Evolutionary conservation across 208 protist genomes (phyloP).

Genomic region (Herpetomonas tarakana): DNA sequence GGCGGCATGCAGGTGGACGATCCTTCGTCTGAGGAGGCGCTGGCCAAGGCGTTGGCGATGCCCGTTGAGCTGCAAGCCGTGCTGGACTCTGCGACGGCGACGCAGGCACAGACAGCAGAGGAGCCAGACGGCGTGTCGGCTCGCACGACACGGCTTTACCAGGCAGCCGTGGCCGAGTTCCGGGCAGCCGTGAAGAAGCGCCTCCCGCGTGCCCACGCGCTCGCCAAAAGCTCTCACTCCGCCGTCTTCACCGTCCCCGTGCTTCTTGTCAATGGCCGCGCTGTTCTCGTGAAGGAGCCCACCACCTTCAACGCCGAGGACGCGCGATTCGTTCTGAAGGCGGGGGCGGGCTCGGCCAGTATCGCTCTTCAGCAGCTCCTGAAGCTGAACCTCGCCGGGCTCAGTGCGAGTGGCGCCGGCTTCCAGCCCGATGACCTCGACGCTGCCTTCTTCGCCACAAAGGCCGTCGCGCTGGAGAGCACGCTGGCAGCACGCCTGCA

Average conservation of each 20-base stretch:
- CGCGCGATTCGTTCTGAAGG: constrained; percentile 18
- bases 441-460: constrained; percentile 36
- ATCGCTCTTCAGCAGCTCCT: constrained; percentile 20
- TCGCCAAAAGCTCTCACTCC: too few relatives aligned
- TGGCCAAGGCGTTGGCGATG: neutral
- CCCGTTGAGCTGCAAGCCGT: neutral
- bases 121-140: too few relatives aligned
- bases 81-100: too few relatives aligned
- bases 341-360: constrained; percentile 18
- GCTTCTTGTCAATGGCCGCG: constrained; percentile 50
- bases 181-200: too few relatives aligned
- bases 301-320: constrained; percentile 28
- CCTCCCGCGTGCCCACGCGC: too few relatives aligned
- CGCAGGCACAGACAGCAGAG: too few relatives aligned
- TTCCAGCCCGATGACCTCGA: constrained; percentile 30
- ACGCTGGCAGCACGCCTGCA: constrained; percentile 5
- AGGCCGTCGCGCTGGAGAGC: constrained; percentile 31
- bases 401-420: constrained; percentile 8
- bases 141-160: too few relatives aligned
- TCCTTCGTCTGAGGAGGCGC: neutral
- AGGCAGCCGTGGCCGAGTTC: too few relatives aligned
- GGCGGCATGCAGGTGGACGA: neutral
- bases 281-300: constrained; percentile 26
- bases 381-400: constrained; percentile 30
- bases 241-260: neutral